Conservation (phyloP, 2,329 filamentous ascomycete species). For the Fusarium denticulatum region DNA sequence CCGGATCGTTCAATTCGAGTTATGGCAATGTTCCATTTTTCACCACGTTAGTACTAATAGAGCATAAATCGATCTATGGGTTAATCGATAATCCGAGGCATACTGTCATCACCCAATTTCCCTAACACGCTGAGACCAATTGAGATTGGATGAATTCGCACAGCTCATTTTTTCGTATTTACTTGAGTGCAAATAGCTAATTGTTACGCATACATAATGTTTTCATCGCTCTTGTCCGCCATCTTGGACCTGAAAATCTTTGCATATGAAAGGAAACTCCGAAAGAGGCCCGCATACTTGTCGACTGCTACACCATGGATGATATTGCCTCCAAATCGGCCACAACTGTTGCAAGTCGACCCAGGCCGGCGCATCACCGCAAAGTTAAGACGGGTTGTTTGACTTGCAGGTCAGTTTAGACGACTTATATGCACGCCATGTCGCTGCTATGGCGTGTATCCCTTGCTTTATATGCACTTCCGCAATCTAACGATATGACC, state of each 20-base stretch:
- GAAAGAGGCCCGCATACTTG: not conserved
- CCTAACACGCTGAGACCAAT: too few relatives aligned
- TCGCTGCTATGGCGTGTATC: too few relatives aligned
- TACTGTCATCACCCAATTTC: not conserved
- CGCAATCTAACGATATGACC: not conserved
- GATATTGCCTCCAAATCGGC: accelerated
- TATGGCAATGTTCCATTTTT: not conserved
- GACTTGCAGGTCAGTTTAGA: not conserved
- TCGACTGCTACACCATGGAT: not conserved
- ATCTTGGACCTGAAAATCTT: not conserved
- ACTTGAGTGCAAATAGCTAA: not conserved
- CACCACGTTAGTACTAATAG: not conserved
- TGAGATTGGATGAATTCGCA: not conserved
- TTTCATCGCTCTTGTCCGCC: not conserved
- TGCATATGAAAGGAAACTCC: not conserved
- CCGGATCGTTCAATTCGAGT: not conserved
- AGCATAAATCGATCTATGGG: not conserved
- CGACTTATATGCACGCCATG: not conserved
- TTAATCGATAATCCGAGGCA: not conserved
- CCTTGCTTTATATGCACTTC: not conserved
- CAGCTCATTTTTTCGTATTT: not conserved
- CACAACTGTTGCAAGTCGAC: too few relatives aligned
- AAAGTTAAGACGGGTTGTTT: not conserved
- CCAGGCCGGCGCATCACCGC: not conserved
- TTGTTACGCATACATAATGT: not conserved